These are phyloP conservation scores for Irpex sp. DNA, from an alignment of 1,284 basidiomycete species.

Conservation along the genomic window DNA sequence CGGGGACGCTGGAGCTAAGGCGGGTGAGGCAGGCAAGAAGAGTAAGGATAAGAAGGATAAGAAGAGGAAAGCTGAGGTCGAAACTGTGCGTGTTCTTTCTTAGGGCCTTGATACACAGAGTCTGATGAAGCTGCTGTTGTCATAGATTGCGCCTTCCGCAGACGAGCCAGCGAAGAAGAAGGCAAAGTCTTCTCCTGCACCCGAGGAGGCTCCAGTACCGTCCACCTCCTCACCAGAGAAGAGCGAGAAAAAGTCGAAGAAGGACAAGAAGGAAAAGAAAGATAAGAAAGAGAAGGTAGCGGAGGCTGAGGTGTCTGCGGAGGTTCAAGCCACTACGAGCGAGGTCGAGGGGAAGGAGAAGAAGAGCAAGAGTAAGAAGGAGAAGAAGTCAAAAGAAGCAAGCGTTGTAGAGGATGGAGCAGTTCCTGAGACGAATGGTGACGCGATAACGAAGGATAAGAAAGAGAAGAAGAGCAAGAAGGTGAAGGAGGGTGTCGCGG, in stretches of 20 bases:
- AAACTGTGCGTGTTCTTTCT: neutral
- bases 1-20: slow-evolving; percentile 7
- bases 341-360: slow-evolving; percentile 15
- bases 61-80: slow-evolving; percentile 21
- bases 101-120: no score
- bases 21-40: slow-evolving; percentile 15
- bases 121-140: neutral
- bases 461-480: slow-evolving; percentile 81
- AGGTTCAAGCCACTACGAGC: no score
- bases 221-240: slow-evolving; percentile 8
- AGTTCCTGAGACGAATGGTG: slow-evolving; percentile 15
- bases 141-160: neutral
- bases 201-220: slow-evolving; percentile 3
- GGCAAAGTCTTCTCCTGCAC: slow-evolving; percentile 16
- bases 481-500: slow-evolving; percentile 46
- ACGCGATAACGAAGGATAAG: slow-evolving; percentile 17
- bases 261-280: slow-evolving; percentile 17
- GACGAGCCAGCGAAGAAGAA: slow-evolving; percentile 18
- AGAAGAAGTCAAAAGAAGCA: slow-evolving; percentile 27
- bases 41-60: slow-evolving; percentile 21
- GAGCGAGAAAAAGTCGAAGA: slow-evolving; percentile 14
- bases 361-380: slow-evolving; percentile 15
- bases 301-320: slow-evolving; percentile 12
- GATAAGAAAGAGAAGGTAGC: slow-evolving; percentile 26
- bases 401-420: slow-evolving; percentile 11